Evolutionary conservation across 768 basidiomycete species (phyloP).

Genomic region (Phlegmacium glaucopus): DNA sequence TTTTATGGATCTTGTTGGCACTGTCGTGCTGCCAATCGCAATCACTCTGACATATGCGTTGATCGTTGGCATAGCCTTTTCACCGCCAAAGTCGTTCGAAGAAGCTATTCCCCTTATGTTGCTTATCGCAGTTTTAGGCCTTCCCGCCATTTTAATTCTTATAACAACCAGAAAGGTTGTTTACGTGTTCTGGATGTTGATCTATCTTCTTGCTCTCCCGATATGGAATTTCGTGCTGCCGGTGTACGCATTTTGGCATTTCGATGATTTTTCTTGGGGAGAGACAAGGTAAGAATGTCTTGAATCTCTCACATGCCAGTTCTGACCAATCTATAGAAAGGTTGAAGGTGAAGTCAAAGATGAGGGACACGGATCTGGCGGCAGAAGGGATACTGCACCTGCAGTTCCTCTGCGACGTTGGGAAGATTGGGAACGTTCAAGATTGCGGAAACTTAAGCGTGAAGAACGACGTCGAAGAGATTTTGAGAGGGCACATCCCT

Average conservation of each 20-base stretch:
- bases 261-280: conserved; percentile 99
- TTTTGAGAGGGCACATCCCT: conserved; percentile 73
- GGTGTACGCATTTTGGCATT: conserved; percentile 98
- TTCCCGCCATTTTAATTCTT: conserved; percentile 89
- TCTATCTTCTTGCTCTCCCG: conserved; percentile 89
- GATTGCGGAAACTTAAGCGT: conserved; percentile 85
- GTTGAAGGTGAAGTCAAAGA: conserved; percentile 89
- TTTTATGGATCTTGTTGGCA: conserved; percentile 93
- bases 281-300: conserved; percentile 76
- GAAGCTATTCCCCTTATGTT: conserved; percentile 93
- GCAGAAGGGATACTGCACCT: conserved; percentile 44
- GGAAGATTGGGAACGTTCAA: conserved; percentile 99
- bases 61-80: conserved; percentile 74
- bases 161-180: conserved; percentile 94
- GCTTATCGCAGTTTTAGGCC: conserved; percentile 85
- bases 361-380: conserved; percentile 72
- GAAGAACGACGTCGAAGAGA: conserved; percentile 82
- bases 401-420: conserved; percentile 93
- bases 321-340: conserved; percentile 55
- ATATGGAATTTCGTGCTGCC: conserved; percentile 96
- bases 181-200: conserved; percentile 97
- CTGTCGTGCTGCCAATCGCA: conserved; percentile 90
- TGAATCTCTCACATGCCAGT: neutral
- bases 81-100: conserved; percentile 81
- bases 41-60: conserved; percentile 88